Evolutionary conservation across 768 basidiomycete genomes (phyloP), one percentile per base, ranked within the genome.

Genomic region (Myochromella boudieri): DNA sequence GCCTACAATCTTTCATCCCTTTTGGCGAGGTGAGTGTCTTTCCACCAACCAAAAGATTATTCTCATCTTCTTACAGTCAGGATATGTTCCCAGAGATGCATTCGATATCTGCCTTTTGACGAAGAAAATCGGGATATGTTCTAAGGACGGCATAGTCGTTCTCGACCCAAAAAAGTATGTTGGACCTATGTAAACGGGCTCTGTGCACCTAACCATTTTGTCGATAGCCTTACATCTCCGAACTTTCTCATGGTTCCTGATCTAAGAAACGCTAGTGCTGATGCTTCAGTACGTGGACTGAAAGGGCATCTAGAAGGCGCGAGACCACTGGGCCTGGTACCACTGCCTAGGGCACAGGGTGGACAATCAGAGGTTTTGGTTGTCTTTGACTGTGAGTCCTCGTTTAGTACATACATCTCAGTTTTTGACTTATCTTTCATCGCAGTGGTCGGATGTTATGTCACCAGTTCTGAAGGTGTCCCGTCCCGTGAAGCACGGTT

Each of bases 401-500:
- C 41, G 26, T 4, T 22, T 22, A n/a, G 37, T 17, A 34, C 15
- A 48, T 34, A 29, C 20, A 32, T n/a, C 36, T 6, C 20, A 8
- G 43, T 28, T 20, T 51, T 20, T 55, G 22, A 32, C 42, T 38
- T 18, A 32, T 10, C 18, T 24, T 27, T 39, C n/a, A 38, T 31
- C 26, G 6, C 49, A 91, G 91, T 76, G 22, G 66, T 91, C 31
- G 91, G 90, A 11, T 88, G 81, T 57, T 92, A 86, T 60, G 79
- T 91, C 56, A 78, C 84, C 46, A n/a, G n/a, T n/a, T 84, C 80
- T 45, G 73, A 81, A 51, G 91, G 91, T 2, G 61, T 69, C 1
- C 88, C 87, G 3, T 70, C 69, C 9, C 84, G 87, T 31, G 74
- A 74, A 34, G 72, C 69, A 3, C 74, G 77, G 0, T 90, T 79